Evolutionary conservation across 164 flowering plant species (phyloP), one percentile per base, ranked within the genome.

Genomic region (Santalum album): DNA sequence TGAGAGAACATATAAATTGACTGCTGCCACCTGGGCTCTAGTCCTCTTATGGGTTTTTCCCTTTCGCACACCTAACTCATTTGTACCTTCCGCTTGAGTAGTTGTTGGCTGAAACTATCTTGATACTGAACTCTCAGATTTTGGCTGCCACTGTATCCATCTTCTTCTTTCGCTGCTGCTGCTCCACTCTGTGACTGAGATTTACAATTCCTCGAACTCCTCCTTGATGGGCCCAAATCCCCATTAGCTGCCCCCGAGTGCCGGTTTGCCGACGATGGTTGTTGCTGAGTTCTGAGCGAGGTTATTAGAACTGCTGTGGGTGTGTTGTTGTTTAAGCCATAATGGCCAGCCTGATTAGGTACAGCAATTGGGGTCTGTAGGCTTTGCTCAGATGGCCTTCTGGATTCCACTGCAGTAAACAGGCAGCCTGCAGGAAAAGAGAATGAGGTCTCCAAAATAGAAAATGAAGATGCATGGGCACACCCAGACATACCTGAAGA

Each of bases 191-290:
- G 49, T 24, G 34, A 23, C 6, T 24, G 21, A 36, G 47, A 26
- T 49, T 51, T 57, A 15, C 22, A 54, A 48, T 51, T 62, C 21
- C 48, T 55, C 25, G 51, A 45, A 26, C 22, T 40, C 55, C 59
- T 62, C 32, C 42, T 56, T 0, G 67, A 55, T 17, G 65, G 24
- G 11, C 65, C 67, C 0, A 57, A 29, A 65, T 57, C 68, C 17
- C 71, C 74, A 57, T 73, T 67, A 35, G 65, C 55, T 21, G 64
- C 25, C 35, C 55, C 54, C 0, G 57, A 10, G n/a, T n/a, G n/a
- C n/a, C n/a, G n/a, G n/a, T n/a, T n/a, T n/a, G n/a, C n/a, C n/a
- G n/a, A n/a, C n/a, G n/a, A n/a, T n/a, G n/a, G n/a, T n/a, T n/a
- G n/a, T 4, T 19, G 2, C 15, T 20, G 53, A 3, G 53, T 15